Evolutionary conservation across 805 yeast genomes (phyloP), one percentile per base, ranked within the genome.

Genomic region (Isabelozyma rhagii): DNA sequence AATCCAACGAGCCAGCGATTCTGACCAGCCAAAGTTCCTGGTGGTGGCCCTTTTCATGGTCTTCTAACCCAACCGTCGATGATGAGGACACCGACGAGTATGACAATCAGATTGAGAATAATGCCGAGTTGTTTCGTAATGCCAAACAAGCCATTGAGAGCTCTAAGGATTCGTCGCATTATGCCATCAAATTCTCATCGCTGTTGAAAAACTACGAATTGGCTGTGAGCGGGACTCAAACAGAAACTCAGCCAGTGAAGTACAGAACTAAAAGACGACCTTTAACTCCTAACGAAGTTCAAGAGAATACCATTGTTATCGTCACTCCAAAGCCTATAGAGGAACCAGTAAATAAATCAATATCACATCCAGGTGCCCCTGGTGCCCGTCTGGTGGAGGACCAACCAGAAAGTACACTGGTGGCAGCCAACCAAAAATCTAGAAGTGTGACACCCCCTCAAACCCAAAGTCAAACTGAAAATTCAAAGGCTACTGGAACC

Each of bases 101-200:
- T 28, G 45, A 51, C 10, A 55, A 52, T 14, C 62, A 59, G 29
- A 55, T 55, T 27, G 57, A 61, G 14, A 60, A 56, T 45, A 50
- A 57, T 29, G 54, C 62, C 9, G 69, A 66, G 48, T 52, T 65
- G 21, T 66, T 64, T 48, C 63, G 61, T 41, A 53, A 61, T 5
- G 74, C 76, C 8, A 69, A 64, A 47, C 43, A 43, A 21, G 63
- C 68, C 0, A 63, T 74, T 39, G 78, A 74, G 44, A 54, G 52
- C 14, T 52, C 72, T 1, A 62, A 56, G 34, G 75, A 69, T 41
- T 52, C 63, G 10, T 57, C 67, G 29, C 65, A 68, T 47, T 70
- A 71, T 50, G 78, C 76, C 13, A 60, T 63, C 29, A 66, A 56
- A 44, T 57, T 60, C 28, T 48, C 56, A 7, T 31, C 44, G 10